Base-by-base conservation (phyloP, 1,139 yeast genomes). In the Taphrina flavorubra region DNA sequence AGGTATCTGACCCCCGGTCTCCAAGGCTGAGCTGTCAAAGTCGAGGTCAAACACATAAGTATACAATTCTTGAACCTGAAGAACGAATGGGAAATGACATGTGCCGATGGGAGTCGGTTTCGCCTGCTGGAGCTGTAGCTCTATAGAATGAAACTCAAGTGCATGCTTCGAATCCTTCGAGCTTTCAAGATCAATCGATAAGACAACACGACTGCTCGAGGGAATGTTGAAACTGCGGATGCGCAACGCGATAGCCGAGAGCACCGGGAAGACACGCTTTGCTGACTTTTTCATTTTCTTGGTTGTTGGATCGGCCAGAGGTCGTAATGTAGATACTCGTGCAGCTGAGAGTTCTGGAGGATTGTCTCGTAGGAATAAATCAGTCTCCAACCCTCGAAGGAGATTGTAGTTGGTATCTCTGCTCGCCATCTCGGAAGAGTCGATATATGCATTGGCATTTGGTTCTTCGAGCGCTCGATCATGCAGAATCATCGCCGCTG, bases 341-440 rank as follows among this genome's bases (percentile, higher is more conserved):
- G 62, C 62, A 14, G 62, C 62, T 14, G 62, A 36, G 13, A 58
- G 42, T n/a, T 42, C 34, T 13, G 62, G 62, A 25, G 62, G 62
- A 16, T 31, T 25, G 31, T 20, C n/a, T 14, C 51, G 20, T 8
- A 58, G 51, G 42, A 58, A 44, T 8, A 42, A 37, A 46, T 58
- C 62, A 6, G 20, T n/a, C 16, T 58, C 62, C 36, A 58, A 40
- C 8, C 49, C 62, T 44, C 53, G 16, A 10, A 58, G 51, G 2
- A 58, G 40, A 39, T 58, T 58, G 42, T 42, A 58, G 25, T 25
- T 58, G 42, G 8, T 46, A 18, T 42, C 62, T 13, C 62, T 42
- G 10, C 20, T 18, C 11, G 11, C 25, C n/a, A 44, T 14, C 1
- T 58, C 51, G 16, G 20, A 13, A 5, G 42, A 25, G 16, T 58